Base-by-base conservation (phyloP, 1,284 basidiomycete species). In the Ganoderma multipileum region DNA sequence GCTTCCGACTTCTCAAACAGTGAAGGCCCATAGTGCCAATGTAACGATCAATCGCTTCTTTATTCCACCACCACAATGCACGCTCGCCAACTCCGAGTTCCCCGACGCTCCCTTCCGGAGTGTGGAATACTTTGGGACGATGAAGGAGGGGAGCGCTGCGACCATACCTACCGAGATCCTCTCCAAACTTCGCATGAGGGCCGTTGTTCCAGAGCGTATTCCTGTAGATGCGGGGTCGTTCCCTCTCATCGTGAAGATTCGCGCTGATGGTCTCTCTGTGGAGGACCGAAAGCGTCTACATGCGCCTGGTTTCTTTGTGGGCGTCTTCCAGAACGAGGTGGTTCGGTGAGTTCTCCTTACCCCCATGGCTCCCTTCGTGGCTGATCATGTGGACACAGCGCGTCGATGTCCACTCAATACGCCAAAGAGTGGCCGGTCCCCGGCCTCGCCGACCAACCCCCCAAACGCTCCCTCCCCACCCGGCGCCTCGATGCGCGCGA, bases 311-410 rank as follows among this genome's bases (percentile, higher is more conserved):
- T 86, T 94, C 73, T 78, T 81, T 4, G 76, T 90, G 5, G 83
- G 89, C 62, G 72, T 92, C 20, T 77, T 86, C 58, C 93, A 94
- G 71, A 79, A 81, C 42, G 93, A 94, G 74, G 83, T 83, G 65
- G 90, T 85, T 78, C 84, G 89, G 92, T 93, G 73, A 64, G 86
- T 77, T 36, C 1, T 8, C 39, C 9, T 66, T 18, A 39, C 2
- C 14, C 28, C 41, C 20, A 30, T 61, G 23, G 61, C 28, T 55
- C 41, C 5, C 61, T 61, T 33, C 7, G 14, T 41, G 6, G 11
- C 58, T 60, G 23, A 60, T 7, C 20, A 20, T 28, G 30, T 11
- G 7, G 20, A 7, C 14, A 5, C 72, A 91, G 90, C 71, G 78
- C 78, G 33, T 74, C 78, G 16, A 78, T 82, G 23, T 80, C 82